Conservation (phyloP, 139 green algal species). For the Haematococcus lacustris region DNA sequence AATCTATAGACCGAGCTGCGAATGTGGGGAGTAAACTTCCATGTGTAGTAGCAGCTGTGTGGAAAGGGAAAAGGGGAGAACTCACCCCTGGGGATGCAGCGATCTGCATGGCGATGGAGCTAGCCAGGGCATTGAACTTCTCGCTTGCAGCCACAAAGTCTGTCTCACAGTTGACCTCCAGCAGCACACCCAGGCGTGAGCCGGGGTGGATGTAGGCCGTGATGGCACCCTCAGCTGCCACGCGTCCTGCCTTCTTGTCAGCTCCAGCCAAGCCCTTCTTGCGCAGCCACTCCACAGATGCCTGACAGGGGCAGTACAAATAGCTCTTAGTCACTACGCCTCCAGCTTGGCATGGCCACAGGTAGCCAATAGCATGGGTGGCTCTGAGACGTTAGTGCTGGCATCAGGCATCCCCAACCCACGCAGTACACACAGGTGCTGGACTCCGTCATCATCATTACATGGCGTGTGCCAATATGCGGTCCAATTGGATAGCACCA, state of each 20-base stretch:
- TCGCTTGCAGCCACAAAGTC: slow-evolving; percentile 93
- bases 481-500: no score
- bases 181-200: slow-evolving; percentile 71
- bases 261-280: slow-evolving; percentile 87
- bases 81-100: slow-evolving; percentile 14
- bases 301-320: no score
- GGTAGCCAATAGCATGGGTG: no score
- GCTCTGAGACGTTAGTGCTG: no score
- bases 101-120: slow-evolving; percentile 44
- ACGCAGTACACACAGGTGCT: no score
- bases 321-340: no score
- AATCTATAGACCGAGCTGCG: neutral
- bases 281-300: slow-evolving; percentile 81
- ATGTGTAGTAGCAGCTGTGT: neutral
- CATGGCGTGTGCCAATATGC: no score
- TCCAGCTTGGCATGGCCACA: no score
- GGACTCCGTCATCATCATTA: no score
- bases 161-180: slow-evolving; percentile 96
- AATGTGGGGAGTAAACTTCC: neutral
- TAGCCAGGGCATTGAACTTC: slow-evolving; percentile 83
- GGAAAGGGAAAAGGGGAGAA: neutral
- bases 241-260: slow-evolving; percentile 74
- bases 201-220: slow-evolving; percentile 93
- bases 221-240: slow-evolving; percentile 36
- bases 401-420: no score